phyloP scores from a whole-genome alignment of 2,329 filamentous ascomycete genomes.

The Neopestalotiopsis sp. region DNA sequence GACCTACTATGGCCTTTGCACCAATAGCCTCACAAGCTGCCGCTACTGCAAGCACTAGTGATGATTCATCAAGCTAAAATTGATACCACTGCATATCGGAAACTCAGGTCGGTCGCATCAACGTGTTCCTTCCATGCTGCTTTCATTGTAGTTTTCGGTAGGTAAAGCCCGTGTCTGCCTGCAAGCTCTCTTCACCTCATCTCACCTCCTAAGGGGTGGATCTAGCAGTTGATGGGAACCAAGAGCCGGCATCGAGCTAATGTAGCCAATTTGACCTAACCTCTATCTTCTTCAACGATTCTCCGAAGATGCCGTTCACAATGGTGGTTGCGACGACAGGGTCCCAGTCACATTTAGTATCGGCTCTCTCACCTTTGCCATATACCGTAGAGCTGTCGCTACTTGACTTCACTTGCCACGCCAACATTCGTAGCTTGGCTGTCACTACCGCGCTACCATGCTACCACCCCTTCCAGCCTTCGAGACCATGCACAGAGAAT shows the following conservation, averaged over 20 bases:
- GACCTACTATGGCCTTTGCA: not conserved
- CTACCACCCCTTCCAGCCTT: not conserved
- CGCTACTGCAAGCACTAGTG: constrained; percentile 9
- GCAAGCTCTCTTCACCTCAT: no score
- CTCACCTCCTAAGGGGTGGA: no score
- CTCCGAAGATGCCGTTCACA: not conserved
- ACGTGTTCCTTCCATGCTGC: not conserved
- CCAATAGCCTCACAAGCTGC: constrained; percentile 9
- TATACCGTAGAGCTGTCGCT: not conserved
- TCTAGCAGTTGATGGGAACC: no score
- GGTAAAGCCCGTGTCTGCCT: no score
- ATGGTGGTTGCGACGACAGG: no score
- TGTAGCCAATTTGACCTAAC: not conserved
- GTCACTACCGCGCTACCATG: no score
- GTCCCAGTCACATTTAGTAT: no score
- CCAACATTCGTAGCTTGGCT: not conserved
- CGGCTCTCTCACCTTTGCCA: not conserved
- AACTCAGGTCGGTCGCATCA: not conserved
- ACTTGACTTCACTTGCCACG: no score
- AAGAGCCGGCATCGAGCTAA: not conserved
- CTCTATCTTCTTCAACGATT: not conserved
- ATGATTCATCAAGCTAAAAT: constrained; percentile 20
- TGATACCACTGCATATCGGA: not conserved
- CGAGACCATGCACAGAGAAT: not conserved
- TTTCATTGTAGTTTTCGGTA: not conserved